Evolutionary conservation across 495 filamentous ascomycete species (phyloP), one percentile per base, ranked within the genome.

Genomic region (Zalerion maritima): DNA sequence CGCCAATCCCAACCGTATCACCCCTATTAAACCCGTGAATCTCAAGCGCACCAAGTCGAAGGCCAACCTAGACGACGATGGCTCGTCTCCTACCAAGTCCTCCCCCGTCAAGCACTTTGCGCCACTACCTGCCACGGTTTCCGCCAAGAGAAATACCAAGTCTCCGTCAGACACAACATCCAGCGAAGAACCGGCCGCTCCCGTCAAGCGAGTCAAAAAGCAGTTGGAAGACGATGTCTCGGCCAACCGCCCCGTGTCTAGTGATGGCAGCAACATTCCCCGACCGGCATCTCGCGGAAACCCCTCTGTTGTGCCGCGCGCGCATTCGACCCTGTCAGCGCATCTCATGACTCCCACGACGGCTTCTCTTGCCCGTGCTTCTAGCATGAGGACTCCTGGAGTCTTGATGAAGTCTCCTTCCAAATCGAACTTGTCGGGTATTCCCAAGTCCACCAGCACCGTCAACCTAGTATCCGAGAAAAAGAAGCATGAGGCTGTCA

Each of bases 271-370:
- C 28, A 47, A 48, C 18, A 49, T 63, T 24, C 50, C 58, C 32
- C 41, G 56, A 32, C 45, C 60, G 23, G 51, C 56, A 40, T 55
- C 60, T 34, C 38, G 48, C 34, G 40, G 55, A 30, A 39, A 48
- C 35, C 38, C 49, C 34, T 47, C 50, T 31, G 46, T 29, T 32
- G 46, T 54, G 19, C 55, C 45, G 41, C 55, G 44, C 22, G 43
- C 57, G 34, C 45, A 61, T 55, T 38, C 69, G 50, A 49, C 32
- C 34, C 37, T 60, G 5, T 32, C 43, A 18, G 44, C 49, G 13
- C 69, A 68, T 10, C 50, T 85, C 25, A 69, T 75, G 53, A 87
- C 81, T 1, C 85, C 83, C 0, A 91, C 82, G 18, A 80, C 78
- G 42, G 60, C 82, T n/a, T 84, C 81, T 0, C 44, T 80, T 23